Conservation (phyloP, 106 monocot species). For the Apostasia shenzhenica region DNA sequence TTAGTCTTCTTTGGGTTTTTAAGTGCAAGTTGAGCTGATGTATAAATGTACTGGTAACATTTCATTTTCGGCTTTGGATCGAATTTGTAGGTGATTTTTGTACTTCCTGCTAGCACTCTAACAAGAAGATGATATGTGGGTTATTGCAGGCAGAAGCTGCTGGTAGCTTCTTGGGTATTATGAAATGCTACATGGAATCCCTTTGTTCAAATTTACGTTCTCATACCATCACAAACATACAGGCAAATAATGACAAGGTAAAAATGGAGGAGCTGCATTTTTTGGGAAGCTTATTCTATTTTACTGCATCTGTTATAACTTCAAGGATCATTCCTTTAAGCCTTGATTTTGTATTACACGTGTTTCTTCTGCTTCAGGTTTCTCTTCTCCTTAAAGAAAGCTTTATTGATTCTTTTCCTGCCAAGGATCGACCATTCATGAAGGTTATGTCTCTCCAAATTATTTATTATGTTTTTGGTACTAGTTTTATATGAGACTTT, state of each 20-base stretch:
- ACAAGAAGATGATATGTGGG: neutral
- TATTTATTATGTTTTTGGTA: no score
- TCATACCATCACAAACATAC: conserved; percentile 48
- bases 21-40: no score
- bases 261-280: no score
- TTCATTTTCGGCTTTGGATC: no score
- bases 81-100: no score
- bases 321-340: no score
- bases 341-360: neutral
- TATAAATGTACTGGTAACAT: no score
- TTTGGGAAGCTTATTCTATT: no score
- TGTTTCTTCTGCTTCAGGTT: conserved; percentile 26
- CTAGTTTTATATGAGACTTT: no score
- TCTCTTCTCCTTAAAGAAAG: conserved; percentile 78
- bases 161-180: conserved; percentile 30
- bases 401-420: conserved; percentile 68
- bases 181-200: conserved; percentile 38
- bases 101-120: no score
- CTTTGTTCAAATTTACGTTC: conserved; percentile 45
- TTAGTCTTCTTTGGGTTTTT: no score
- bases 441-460: conserved; percentile 30
- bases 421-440: conserved; percentile 48
- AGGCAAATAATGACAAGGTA: conserved; percentile 53
- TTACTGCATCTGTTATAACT: no score
- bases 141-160: conserved; percentile 44